Percentiles rank a stretch among this genome's conserved stretches.
These are phyloP conservation scores for Lithospermum erythrorhizon DNA, from an alignment of 257 asterid genomes.

Conservation along the genomic window DNA sequence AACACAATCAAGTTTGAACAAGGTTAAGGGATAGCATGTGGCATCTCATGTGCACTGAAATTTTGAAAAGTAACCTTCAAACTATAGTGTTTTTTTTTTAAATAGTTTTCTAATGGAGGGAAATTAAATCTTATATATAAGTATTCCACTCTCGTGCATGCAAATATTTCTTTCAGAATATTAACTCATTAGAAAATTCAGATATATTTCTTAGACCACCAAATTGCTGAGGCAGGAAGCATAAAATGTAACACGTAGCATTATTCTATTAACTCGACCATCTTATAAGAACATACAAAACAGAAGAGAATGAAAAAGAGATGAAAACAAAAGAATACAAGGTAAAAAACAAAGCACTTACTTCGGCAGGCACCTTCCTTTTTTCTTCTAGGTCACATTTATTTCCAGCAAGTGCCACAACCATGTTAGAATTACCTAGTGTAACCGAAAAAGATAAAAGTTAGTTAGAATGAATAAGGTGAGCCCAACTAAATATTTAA, in stretches of 20 bases:
- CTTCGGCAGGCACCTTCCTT: conserved; percentile 14
- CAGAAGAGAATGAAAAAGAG: neutral
- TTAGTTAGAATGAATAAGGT: no score
- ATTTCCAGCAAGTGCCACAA: conserved; percentile 21
- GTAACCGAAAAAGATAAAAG: neutral
- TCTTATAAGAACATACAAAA: no score
- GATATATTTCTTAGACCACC: neutral
- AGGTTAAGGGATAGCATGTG: neutral
- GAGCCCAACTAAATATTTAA: neutral
- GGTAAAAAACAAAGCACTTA: neutral
- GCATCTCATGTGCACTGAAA: no score
- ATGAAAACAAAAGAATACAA: neutral
- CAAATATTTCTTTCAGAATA: neutral
- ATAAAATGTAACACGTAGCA: neutral
- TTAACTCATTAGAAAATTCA: no score
- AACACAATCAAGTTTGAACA: neutral
- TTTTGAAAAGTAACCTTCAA: no score
- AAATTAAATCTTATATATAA: neutral
- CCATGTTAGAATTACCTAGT: conserved; percentile 19
- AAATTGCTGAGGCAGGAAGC: neutral
- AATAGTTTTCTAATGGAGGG: neutral
- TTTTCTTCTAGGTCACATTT: conserved; percentile 15
- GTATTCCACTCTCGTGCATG: neutral
- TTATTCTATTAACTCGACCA: no score
- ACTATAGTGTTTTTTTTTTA: no score